phyloP scores from a whole-genome alignment of 2,329 filamentous ascomycete species.

The Phialophora macrospora region DNA sequence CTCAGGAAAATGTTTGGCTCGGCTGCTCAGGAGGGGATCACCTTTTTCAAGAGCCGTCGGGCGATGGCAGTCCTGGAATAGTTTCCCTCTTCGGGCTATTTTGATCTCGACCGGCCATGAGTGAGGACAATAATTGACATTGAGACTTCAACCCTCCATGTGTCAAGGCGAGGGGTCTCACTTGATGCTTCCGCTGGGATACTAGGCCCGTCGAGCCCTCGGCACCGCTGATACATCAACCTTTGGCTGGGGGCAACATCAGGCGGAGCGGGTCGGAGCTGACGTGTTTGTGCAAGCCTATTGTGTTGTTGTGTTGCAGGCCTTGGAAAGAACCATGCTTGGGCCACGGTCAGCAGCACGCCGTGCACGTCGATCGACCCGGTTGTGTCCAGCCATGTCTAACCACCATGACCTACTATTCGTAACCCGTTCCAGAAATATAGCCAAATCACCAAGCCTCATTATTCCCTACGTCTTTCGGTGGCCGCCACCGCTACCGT shows the following conservation, averaged over 20 bases:
- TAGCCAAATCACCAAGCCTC: neutral
- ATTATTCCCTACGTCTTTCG: neutral
- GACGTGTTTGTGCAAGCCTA: conserved; percentile 23
- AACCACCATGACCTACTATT: neutral
- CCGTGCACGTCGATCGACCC: conserved; percentile 7
- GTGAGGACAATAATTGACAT: conserved; percentile 5
- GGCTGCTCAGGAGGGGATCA: conserved; percentile 6
- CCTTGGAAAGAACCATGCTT: conserved; percentile 6
- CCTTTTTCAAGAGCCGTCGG: conserved; percentile 22
- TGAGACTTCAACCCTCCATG: conserved; percentile 8
- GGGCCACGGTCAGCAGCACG: neutral
- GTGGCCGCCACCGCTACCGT: neutral
- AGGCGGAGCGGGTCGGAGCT: conserved; percentile 12
- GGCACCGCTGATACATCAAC: conserved; percentile 17
- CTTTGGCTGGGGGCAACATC: conserved; percentile 12
- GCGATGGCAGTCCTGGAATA: conserved; percentile 28
- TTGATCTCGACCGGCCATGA: conserved; percentile 24
- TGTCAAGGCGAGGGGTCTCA: conserved; percentile 14
- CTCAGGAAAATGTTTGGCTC: conserved; percentile 26
- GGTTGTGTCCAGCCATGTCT: conserved; percentile 4
- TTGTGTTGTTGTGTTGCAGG: conserved; percentile 10
- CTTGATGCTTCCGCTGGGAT: conserved; percentile 20
- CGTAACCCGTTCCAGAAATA: neutral
- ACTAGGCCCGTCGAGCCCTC: conserved; percentile 13
- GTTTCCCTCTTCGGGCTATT: conserved; percentile 33